These are phyloP conservation scores for Lenzites betulinus DNA, from an alignment of 768 basidiomycete genomes.

Conservation along the genomic window DNA sequence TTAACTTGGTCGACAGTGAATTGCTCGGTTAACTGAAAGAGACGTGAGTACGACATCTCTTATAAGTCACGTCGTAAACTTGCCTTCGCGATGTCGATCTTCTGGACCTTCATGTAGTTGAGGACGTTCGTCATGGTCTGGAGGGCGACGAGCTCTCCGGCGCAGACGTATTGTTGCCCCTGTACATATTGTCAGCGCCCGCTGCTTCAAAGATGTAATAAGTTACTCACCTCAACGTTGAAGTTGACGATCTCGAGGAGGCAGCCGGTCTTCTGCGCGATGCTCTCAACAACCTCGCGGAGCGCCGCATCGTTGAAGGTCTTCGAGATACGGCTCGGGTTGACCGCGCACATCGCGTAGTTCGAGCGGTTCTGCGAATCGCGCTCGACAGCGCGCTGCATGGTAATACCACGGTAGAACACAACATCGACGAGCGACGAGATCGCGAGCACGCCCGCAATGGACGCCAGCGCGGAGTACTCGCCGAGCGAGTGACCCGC, in stretches of 20 bases:
- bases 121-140: constrained; percentile 95
- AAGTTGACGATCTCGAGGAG: constrained; percentile 99
- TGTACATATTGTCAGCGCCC: constrained; percentile 33
- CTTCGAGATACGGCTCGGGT: constrained; percentile 92
- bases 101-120: constrained; percentile 95
- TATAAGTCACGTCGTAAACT: not conserved
- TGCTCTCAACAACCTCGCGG: constrained; percentile 95
- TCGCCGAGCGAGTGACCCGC: constrained; percentile 98
- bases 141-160: constrained; percentile 91
- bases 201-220: not conserved
- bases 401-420: constrained; percentile 99
- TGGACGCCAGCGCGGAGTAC: constrained; percentile 97
- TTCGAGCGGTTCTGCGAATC: constrained; percentile 91
- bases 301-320: constrained; percentile 94
- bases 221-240: constrained; percentile 74
- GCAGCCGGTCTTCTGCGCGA: constrained; percentile 71
- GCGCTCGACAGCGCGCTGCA: constrained; percentile 99
- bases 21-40: constrained; percentile 74
- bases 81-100: constrained; percentile 90
- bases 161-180: constrained; percentile 99
- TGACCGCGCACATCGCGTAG: constrained; percentile 99
- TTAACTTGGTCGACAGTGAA: constrained; percentile 92
- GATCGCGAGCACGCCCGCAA: constrained; percentile 94
- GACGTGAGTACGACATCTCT: constrained; percentile 6
- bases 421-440: constrained; percentile 96